These are phyloP conservation scores for Stachybotrys chlorohalonatus DNA, from an alignment of 2,329 filamentous ascomycete genomes.

Conservation along the genomic window DNA sequence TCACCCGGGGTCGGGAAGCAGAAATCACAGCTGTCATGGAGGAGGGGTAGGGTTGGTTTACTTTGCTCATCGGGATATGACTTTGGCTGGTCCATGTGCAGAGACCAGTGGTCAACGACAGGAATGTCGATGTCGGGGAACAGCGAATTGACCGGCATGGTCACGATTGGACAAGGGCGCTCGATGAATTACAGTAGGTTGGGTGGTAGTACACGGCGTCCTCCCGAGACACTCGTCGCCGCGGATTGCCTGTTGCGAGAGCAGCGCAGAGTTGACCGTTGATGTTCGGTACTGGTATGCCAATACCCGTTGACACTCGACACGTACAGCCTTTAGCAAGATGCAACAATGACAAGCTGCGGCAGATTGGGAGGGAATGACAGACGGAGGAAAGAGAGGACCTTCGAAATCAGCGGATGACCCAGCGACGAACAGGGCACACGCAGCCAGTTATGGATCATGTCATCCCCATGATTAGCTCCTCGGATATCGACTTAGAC, in stretches of 20 bases:
- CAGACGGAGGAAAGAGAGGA: not conserved
- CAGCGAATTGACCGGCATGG: conserved; percentile 63
- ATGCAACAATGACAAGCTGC: not conserved
- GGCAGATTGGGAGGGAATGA: not conserved
- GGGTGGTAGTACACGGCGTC: not conserved
- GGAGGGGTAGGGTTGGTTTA: conserved; percentile 24
- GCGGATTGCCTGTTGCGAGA: too few relatives aligned
- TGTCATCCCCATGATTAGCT: not conserved
- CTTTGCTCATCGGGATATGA: conserved; percentile 67
- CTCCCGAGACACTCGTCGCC: not conserved
- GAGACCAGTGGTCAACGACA: conserved; percentile 66
- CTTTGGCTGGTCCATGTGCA: conserved; percentile 64
- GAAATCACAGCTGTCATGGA: not conserved
- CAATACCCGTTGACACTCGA: too few relatives aligned
- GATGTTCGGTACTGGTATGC: too few relatives aligned
- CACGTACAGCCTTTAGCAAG: not conserved
- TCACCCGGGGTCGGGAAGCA: not conserved
- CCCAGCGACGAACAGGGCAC: not conserved
- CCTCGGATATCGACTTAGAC: not conserved
- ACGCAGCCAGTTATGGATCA: not conserved
- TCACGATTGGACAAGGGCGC: not conserved
- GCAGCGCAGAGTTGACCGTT: too few relatives aligned
- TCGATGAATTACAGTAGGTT: not conserved
- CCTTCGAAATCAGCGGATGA: not conserved
- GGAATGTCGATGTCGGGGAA: conserved; percentile 63